phyloP scores from a whole-genome alignment of 352 stramenopile genomes.

The Plasmopara viticola region DNA sequence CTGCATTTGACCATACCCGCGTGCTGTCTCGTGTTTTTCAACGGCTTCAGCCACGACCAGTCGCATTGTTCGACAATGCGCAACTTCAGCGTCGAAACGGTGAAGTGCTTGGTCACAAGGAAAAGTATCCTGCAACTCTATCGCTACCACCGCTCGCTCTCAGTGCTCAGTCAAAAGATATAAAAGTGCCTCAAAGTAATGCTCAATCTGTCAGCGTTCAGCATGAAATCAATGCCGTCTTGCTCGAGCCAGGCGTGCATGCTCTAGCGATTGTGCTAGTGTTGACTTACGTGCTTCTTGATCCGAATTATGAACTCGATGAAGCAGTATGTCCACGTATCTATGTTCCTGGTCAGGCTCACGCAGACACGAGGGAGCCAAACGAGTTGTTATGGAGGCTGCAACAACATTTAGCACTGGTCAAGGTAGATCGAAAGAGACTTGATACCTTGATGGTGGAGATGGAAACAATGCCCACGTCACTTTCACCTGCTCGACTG shows the following conservation, averaged over 20 bases:
- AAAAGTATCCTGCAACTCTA: background rate
- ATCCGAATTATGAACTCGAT: conserved; percentile 34
- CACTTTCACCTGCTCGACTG: conserved; percentile 21
- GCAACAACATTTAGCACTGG: conserved; percentile 29
- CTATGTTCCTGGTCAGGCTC: conserved; percentile 14
- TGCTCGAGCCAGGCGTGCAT: conserved; percentile 18
- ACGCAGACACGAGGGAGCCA: background rate
- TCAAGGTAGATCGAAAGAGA: conserved; percentile 14
- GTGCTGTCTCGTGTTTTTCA: conserved; percentile 21
- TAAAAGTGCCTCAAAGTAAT: conserved; percentile 4
- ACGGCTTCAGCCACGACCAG: conserved; percentile 9
- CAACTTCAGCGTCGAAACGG: background rate
- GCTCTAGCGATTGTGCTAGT: conserved; percentile 27
- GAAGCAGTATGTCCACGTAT: conserved; percentile 30
- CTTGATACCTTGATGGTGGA: conserved; percentile 29
- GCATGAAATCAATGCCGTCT: conserved; percentile 8
- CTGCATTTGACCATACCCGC: conserved; percentile 18
- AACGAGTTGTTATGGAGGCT: conserved; percentile 39
- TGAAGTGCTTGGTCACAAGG: background rate
- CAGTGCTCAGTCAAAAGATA: conserved; percentile 1
- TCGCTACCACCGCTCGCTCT: conserved; percentile 19
- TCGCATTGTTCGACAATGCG: background rate
- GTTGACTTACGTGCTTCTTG: conserved; percentile 25
- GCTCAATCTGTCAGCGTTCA: background rate
- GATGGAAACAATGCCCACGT: conserved; percentile 22